phyloP scores from a whole-genome alignment of 2,329 filamentous ascomycete species.

The Colletotrichum higginsianum region DNA sequence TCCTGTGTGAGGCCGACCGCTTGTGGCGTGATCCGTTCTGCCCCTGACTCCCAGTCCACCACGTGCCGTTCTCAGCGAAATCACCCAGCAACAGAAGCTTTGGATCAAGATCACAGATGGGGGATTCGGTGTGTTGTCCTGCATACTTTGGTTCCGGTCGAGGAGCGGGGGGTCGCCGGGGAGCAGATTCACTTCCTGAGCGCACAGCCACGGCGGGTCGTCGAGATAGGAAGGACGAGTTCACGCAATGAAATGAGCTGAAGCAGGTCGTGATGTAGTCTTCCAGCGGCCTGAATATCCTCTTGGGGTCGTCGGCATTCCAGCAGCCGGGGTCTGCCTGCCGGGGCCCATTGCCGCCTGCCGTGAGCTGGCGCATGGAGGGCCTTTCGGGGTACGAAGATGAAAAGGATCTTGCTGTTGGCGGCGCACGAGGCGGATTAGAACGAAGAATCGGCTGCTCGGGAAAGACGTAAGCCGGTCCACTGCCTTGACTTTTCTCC shows the following conservation, averaged over 20 bases:
- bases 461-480: constrained; percentile 51
- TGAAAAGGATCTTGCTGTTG: constrained; percentile 58
- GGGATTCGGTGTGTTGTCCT: constrained; percentile 56
- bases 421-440: constrained; percentile 48
- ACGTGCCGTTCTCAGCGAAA: constrained; percentile 84
- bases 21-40: constrained; percentile 45
- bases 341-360: constrained; percentile 29
- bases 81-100: constrained; percentile 83
- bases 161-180: constrained; percentile 51
- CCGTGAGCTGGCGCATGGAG: constrained; percentile 43
- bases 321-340: constrained; percentile 37
- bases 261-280: constrained; percentile 82
- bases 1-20: constrained; percentile 52
- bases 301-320: constrained; percentile 60
- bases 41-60: constrained; percentile 79
- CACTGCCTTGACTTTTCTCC: constrained; percentile 30
- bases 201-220: constrained; percentile 33
- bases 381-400: constrained; percentile 61
- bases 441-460: constrained; percentile 56
- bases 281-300: constrained; percentile 82
- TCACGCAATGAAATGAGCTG: constrained; percentile 79
- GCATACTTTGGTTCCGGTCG: constrained; percentile 52
- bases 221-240: constrained; percentile 77
- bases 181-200: constrained; percentile 47
- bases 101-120: constrained; percentile 76